phyloP scores from a whole-genome alignment of 805 yeast genomes.

The Teunomyces funiuensis region DNA sequence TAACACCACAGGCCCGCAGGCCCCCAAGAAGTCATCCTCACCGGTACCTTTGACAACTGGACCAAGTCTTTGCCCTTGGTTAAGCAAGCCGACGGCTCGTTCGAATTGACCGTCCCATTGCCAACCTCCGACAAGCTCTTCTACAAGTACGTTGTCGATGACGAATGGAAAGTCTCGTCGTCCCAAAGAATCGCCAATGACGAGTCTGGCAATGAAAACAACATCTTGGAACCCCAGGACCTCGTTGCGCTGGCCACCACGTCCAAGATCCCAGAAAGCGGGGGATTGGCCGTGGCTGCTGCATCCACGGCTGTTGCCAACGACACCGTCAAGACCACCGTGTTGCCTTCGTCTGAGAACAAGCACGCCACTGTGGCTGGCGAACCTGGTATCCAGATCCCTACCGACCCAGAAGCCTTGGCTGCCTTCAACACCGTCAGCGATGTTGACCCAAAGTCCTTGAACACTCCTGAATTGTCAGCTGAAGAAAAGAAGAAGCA shows the following conservation, averaged over 20 bases:
- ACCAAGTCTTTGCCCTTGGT: conserved; percentile 57
- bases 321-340: conserved; percentile 34
- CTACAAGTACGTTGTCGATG: conserved; percentile 70
- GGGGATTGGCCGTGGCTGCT: conserved; percentile 20
- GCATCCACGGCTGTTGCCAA: conserved; percentile 9
- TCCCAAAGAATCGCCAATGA: conserved; percentile 45
- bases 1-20: conserved; percentile 44
- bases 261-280: conserved; percentile 33
- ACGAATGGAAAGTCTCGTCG: conserved; percentile 54
- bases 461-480: conserved; percentile 42
- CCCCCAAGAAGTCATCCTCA: conserved; percentile 56
- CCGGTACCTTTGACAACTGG: conserved; percentile 75
- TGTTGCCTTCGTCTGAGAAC: conserved; percentile 47
- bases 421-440: conserved; percentile 61
- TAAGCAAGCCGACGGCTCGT: conserved; percentile 59
- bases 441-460: conserved; percentile 46
- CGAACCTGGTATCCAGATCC: conserved; percentile 75
- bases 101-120: conserved; percentile 58
- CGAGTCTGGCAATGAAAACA: conserved; percentile 52
- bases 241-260: conserved; percentile 19
- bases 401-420: conserved; percentile 61
- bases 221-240: conserved; percentile 42
- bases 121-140: conserved; percentile 39
- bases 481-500: conserved; percentile 41
- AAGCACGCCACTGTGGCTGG: conserved; percentile 47